phyloP scores from a whole-genome alignment of 2,329 filamentous ascomycete species.

The Claviceps sp. region DNA sequence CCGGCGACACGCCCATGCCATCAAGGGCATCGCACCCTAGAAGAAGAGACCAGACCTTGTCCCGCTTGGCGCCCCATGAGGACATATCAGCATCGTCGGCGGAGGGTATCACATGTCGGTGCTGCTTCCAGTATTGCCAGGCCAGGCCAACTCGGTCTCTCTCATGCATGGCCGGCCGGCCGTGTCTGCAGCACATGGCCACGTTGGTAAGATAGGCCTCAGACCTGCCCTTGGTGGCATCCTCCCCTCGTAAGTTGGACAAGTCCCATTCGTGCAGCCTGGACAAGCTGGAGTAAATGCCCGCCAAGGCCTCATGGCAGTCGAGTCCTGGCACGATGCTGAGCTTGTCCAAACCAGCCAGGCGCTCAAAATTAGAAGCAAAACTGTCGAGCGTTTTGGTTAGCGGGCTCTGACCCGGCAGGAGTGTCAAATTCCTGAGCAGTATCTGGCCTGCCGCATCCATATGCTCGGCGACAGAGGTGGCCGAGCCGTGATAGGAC shows the following conservation, averaged over 20 bases:
- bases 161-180: conserved; percentile 57
- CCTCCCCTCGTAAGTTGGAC: conserved; percentile 38
- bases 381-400: conserved; percentile 61
- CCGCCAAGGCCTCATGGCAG: conserved; percentile 64
- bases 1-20: conserved; percentile 37
- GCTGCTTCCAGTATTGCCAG: conserved; percentile 66
- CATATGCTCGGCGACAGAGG: conserved; percentile 45
- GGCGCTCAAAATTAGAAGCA: conserved; percentile 53
- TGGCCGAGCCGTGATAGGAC: conserved; percentile 45
- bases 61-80: conserved; percentile 23
- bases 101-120: conserved; percentile 31
- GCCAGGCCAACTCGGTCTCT: conserved; percentile 53
- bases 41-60: conserved; percentile 51
- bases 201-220: conserved; percentile 38
- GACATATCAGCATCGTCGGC: conserved; percentile 20
- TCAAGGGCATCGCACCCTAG: conserved; percentile 47
- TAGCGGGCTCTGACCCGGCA: conserved; percentile 46
- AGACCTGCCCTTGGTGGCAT: conserved; percentile 27
- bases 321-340: conserved; percentile 56
- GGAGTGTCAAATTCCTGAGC: conserved; percentile 47
- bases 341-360: conserved; percentile 58
- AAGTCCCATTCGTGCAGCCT: conserved; percentile 61
- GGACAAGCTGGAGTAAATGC: conserved; percentile 56
- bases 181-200: conserved; percentile 57
- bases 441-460: conserved; percentile 53